Conservation (phyloP, 495 filamentous ascomycete genomes). For the Daldinia decipiens region DNA sequence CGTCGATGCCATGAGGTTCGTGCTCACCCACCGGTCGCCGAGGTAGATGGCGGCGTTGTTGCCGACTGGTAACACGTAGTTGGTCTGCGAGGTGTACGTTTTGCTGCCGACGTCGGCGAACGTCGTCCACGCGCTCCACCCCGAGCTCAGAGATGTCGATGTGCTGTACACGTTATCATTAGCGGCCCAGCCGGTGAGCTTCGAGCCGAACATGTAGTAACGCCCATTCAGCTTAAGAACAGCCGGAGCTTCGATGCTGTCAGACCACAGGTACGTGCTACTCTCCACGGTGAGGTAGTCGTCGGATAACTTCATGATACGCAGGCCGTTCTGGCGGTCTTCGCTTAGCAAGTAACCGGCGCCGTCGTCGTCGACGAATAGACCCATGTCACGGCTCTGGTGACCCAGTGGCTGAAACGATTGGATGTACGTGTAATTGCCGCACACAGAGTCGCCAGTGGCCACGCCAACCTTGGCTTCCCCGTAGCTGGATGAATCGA, state of each 20-base stretch:
- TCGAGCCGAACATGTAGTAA: constrained; percentile 56
- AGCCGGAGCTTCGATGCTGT: constrained; percentile 58
- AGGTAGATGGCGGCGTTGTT: constrained; percentile 65
- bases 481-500: constrained; percentile 69
- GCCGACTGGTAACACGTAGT: constrained; percentile 59
- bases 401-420: constrained; percentile 61
- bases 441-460: constrained; percentile 66
- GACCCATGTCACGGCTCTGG: constrained; percentile 68
- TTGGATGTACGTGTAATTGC: constrained; percentile 57
- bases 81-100: constrained; percentile 65
- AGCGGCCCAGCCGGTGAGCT: constrained; percentile 60
- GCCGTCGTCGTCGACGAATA: constrained; percentile 71
- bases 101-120: constrained; percentile 64
- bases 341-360: constrained; percentile 70
- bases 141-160: constrained; percentile 52
- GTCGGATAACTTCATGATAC: constrained; percentile 58
- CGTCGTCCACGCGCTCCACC: constrained; percentile 69
- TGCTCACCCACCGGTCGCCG: constrained; percentile 71
- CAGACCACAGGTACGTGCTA: constrained; percentile 61
- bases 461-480: constrained; percentile 74
- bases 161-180: constrained; percentile 69
- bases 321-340: constrained; percentile 65
- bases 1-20: constrained; percentile 67
- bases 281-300: constrained; percentile 62
- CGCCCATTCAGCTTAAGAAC: constrained; percentile 51